Base-by-base conservation (phyloP, 176 grass and related monocot species). In the Ensete ventricosum region DNA sequence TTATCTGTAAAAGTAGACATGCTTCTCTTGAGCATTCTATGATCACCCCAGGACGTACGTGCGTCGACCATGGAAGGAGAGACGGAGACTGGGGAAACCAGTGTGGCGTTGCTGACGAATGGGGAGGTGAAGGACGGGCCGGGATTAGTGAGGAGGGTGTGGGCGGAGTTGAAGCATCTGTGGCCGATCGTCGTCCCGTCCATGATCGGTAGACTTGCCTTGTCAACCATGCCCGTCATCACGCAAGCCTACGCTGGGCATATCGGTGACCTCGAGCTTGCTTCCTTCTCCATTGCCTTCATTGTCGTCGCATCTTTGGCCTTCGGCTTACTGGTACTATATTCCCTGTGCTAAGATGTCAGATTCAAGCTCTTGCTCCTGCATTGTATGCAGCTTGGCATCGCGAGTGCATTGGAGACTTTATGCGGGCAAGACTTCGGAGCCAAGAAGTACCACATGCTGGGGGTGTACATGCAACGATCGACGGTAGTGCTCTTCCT, bases 391-490 rank as follows among this genome's bases (percentile, higher is more conserved):
- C 57, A 60, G 57, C 57, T 60, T 60, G 83, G 83, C 73, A 84
- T 77, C 73, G 72, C 69, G 0, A 84, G 77, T 64, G 83, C 83
- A 48, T 53, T 84, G 53, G 83, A 84, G 55, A 84, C 83, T 4
- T 20, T 96, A 13, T 96, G 88, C 29, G 92, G 92, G 20, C 88
- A 96, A 82, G 81, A 86, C 50, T 91, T 79, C 11, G 92, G 92
- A 26, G 92, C 92, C 9, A 96, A 89, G 67, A 77, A 87, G 69
- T 81, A 89, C 64, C 6, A 85, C 16, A 78, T 87, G 52, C 77
- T 96, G 5, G 92, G 92, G 51, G 84, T 96, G 29, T 80, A 91
- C 79, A 88, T 85, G 74, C 92, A 96, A 78, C 84, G 92, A 19
- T 88, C 88, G 43, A 88, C 88, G 79, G 25, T 96, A 11, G 80